Percentiles rank a stretch among this genome's conserved stretches.
phyloP scores from a whole-genome alignment of 345 rosid genomes.

The Raphanus sativus region DNA sequence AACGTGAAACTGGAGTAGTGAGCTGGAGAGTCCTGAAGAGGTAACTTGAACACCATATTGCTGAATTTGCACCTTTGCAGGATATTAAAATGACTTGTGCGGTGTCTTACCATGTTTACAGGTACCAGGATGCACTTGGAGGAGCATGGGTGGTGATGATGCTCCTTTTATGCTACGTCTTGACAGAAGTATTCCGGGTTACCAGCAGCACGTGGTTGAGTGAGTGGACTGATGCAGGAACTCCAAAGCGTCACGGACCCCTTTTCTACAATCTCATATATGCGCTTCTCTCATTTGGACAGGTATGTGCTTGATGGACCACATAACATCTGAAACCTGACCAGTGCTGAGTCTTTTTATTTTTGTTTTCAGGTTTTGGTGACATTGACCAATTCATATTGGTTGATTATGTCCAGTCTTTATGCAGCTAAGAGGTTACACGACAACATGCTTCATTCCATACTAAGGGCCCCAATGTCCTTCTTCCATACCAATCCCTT shows the following conservation, averaged over 20 bases:
- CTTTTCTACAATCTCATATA: slow-evolving; percentile 77
- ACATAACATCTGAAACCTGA: slow-evolving; percentile 13
- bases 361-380: slow-evolving; percentile 67
- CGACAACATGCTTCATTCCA: slow-evolving; percentile 84
- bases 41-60: slow-evolving; percentile 45
- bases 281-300: slow-evolving; percentile 71
- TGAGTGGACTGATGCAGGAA: slow-evolving; percentile 83
- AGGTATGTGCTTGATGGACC: slow-evolving; percentile 52
- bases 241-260: slow-evolving; percentile 52
- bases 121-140: slow-evolving; percentile 96
- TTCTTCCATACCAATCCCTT: slow-evolving; percentile 98
- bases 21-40: slow-evolving; percentile 75
- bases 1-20: slow-evolving; percentile 93
- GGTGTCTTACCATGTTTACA: slow-evolving; percentile 36
- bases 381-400: slow-evolving; percentile 79
- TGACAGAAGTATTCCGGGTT: slow-evolving; percentile 81
- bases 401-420: slow-evolving; percentile 88
- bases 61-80: slow-evolving; percentile 13
- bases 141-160: slow-evolving; percentile 88
- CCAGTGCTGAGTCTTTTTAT: slow-evolving; percentile 24
- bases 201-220: slow-evolving; percentile 98
- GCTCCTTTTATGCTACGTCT: slow-evolving; percentile 71
- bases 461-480: slow-evolving; percentile 94
- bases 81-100: slow-evolving; percentile 16
- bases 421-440: slow-evolving; percentile 91